Percentiles rank a stretch among this genome's conserved stretches.
Evolutionary conservation across 2,329 filamentous ascomycete genomes (phyloP).

Genomic region (Colletotrichum coccodes): DNA sequence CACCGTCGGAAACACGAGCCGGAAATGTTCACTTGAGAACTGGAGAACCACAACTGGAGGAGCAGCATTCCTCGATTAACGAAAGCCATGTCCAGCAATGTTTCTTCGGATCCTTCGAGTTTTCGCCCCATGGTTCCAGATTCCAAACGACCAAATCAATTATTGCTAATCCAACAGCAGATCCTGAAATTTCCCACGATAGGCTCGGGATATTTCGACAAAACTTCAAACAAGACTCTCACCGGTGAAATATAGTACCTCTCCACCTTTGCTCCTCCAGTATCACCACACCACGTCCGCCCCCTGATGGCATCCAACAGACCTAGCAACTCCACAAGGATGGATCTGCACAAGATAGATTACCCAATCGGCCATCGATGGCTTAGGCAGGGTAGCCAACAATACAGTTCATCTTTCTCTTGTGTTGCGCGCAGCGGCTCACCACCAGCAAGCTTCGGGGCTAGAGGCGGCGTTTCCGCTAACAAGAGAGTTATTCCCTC

Average conservation of each 20-base stretch:
- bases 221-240: slow-evolving; percentile 31
- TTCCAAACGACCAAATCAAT: slow-evolving; percentile 10
- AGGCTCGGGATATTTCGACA: slow-evolving; percentile 28
- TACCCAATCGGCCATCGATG: slow-evolving; percentile 21
- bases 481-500: neutral
- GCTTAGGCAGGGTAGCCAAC: neutral
- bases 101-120: slow-evolving; percentile 7
- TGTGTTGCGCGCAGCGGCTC: slow-evolving; percentile 4
- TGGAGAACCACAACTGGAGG: neutral
- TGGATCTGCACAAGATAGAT: slow-evolving; percentile 30
- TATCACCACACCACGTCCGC: slow-evolving; percentile 3
- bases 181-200: slow-evolving; percentile 29
- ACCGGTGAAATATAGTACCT: slow-evolving; percentile 28
- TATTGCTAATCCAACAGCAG: slow-evolving; percentile 21
- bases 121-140: neutral
- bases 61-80: slow-evolving; percentile 8
- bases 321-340: slow-evolving; percentile 25
- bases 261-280: slow-evolving; percentile 18
- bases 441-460: neutral
- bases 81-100: neutral
- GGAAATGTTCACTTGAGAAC: neutral
- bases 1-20: slow-evolving; percentile 22
- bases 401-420: neutral
- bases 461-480: neutral
- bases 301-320: slow-evolving; percentile 16